These are phyloP conservation scores for Candida albicans DNA, from an alignment of 1,139 yeast genomes.

Conservation along the genomic window DNA sequence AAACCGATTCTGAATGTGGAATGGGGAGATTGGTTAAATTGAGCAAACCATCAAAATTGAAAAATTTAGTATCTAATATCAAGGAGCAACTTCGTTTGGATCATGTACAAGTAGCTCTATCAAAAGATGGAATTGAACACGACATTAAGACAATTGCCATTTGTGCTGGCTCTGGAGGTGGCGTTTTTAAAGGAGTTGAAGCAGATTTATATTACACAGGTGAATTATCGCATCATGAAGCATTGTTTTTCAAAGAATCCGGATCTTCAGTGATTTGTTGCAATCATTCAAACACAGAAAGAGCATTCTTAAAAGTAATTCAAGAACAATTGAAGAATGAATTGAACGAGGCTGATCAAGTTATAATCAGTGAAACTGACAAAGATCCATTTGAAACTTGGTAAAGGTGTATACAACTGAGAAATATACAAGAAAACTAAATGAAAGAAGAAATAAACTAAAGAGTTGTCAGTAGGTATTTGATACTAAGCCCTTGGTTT, in stretches of 20 bases:
- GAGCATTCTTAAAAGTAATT: conserved; percentile 68
- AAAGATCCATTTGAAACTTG: conserved; percentile 54
- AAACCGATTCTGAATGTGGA: conserved; percentile 54
- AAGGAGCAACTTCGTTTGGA: conserved; percentile 54
- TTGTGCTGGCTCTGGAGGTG: conserved; percentile 95
- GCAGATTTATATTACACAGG: conserved; percentile 90
- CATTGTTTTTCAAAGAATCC: conserved; percentile 65
- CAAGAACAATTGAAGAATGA: conserved; percentile 48
- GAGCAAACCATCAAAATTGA: conserved; percentile 41
- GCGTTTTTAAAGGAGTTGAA: conserved; percentile 57
- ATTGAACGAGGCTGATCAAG: conserved; percentile 35
- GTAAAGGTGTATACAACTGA: conserved; percentile 16
- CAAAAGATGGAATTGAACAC: conserved; percentile 29
- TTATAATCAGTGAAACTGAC: conserved; percentile 53
- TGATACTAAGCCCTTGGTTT: too few species aligned
- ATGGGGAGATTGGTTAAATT: conserved; percentile 77
- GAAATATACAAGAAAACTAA: not conserved
- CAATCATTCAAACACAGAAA: conserved; percentile 90
- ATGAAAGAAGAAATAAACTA: not conserved
- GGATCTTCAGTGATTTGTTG: conserved; percentile 76
- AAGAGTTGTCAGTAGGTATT: too few species aligned
- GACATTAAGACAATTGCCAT: conserved; percentile 59
- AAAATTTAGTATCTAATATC: conserved; percentile 49
- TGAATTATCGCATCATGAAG: conserved; percentile 92
- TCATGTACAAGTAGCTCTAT: conserved; percentile 64